phyloP scores from a whole-genome alignment of 2,329 filamentous ascomycete genomes.

The Cryoendolithus antarcticus region DNA sequence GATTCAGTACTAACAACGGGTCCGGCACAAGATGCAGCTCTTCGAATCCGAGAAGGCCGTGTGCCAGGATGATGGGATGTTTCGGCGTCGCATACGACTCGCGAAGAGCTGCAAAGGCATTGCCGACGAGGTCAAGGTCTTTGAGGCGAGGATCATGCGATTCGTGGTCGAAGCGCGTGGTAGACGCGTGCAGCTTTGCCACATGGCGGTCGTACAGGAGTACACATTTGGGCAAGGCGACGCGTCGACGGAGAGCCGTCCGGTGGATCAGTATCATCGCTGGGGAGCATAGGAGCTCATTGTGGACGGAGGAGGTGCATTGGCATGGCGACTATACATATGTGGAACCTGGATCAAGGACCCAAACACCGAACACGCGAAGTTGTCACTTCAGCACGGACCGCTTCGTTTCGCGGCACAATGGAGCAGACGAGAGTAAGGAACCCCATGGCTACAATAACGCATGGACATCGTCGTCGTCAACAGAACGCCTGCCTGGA shows the following conservation, averaged over 20 bases:
- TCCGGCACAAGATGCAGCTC: conserved; percentile 42
- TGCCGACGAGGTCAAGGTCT: conserved; percentile 20
- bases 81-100: conserved; percentile 43
- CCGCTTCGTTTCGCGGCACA: too few relatives aligned
- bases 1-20: conserved; percentile 11
- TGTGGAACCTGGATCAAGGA: too few relatives aligned
- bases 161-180: conserved; percentile 2
- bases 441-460: too few relatives aligned
- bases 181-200: conserved; percentile 1
- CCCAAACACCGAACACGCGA: too few relatives aligned
- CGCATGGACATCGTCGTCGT: too few relatives aligned
- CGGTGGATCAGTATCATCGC: conserved; percentile 6
- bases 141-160: conserved; percentile 14
- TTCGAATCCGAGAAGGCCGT: conserved; percentile 55
- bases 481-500: too few relatives aligned
- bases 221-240: not conserved
- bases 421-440: too few relatives aligned
- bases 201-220: not conserved
- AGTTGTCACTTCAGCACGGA: too few relatives aligned
- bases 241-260: conserved; percentile 7
- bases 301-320: too few relatives aligned
- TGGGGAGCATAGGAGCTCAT: too few relatives aligned
- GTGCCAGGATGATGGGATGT: conserved; percentile 49
- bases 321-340: too few relatives aligned
- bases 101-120: conserved; percentile 49